These are phyloP conservation scores for Fusarium incarnatum DNA, from an alignment of 2,329 filamentous ascomycete species.

Conservation along the genomic window DNA sequence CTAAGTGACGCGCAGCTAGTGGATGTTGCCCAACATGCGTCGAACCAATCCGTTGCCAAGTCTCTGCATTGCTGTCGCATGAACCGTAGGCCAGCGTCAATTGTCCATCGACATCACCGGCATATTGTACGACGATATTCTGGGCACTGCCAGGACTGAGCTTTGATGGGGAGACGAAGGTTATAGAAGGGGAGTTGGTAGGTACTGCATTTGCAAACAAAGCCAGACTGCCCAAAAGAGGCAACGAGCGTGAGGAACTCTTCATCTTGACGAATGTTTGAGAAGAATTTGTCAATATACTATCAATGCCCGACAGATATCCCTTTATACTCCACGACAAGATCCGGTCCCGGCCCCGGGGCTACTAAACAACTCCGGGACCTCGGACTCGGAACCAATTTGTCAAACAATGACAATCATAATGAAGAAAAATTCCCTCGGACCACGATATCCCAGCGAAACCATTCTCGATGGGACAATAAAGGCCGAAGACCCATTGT, in stretches of 20 bases:
- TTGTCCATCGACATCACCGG: conserved; percentile 33
- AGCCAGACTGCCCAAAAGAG: fast-evolving
- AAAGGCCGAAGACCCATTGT: neutral
- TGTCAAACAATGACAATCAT: neutral
- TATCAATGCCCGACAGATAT: neutral
- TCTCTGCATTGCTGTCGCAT: conserved; percentile 16
- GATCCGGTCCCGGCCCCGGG: neutral
- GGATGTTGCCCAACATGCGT: conserved; percentile 42
- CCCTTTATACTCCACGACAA: neutral
- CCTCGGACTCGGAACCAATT: neutral
- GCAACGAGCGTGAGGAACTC: neutral
- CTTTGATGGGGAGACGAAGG: neutral
- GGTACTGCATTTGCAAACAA: neutral
- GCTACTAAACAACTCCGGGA: neutral
- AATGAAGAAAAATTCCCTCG: neutral
- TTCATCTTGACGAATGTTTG: neutral
- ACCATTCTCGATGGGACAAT: neutral
- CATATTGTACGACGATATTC: conserved; percentile 41
- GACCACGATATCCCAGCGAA: neutral
- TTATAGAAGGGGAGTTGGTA: neutral
- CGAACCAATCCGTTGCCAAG: conserved; percentile 32
- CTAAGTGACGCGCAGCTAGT: conserved; percentile 35
- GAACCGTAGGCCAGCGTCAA: conserved; percentile 35
- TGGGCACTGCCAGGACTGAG: conserved; percentile 17
- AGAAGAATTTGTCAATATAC: neutral